Evolutionary conservation across 1,284 basidiomycete genomes (phyloP).

Genomic region (Ceratobasidium sp.): DNA sequence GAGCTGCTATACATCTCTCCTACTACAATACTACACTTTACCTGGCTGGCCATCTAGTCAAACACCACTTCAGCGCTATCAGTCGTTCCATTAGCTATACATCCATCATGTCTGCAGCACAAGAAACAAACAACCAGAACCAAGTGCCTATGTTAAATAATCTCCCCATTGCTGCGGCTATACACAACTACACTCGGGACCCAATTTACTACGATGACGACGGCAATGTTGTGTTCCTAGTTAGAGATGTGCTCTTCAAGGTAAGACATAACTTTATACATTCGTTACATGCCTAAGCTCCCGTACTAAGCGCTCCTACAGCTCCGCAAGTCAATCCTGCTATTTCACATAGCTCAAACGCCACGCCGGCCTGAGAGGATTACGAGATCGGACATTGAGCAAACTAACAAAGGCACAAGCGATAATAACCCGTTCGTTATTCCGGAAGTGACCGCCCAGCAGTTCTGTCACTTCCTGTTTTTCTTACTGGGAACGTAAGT

Average conservation of each 20-base stretch:
- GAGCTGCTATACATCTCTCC: no score
- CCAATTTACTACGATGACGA: constrained; percentile 15
- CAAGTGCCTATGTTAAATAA: no score
- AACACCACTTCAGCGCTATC: no score
- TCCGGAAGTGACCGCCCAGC: background rate
- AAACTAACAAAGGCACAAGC: constrained; percentile 4
- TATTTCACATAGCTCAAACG: background rate
- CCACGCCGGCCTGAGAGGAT: background rate
- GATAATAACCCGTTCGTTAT: background rate
- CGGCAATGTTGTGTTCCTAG: constrained; percentile 7
- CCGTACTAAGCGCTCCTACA: background rate
- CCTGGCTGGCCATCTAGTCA: no score
- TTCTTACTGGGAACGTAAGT: constrained; percentile 22
- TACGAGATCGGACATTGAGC: background rate
- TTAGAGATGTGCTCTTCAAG: constrained; percentile 18
- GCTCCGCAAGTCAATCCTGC: constrained; percentile 10
- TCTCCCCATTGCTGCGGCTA: background rate
- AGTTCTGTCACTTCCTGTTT: constrained; percentile 13
- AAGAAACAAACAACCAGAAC: no score
- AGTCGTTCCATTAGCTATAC: no score
- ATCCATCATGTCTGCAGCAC: no score
- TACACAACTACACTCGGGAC: background rate
- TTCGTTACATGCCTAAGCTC: background rate
- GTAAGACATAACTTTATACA: background rate
- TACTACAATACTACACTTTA: no score